Evolutionary conservation across 2,329 filamentous ascomycete species (phyloP).

Genomic region (Fusarium stilboides): DNA sequence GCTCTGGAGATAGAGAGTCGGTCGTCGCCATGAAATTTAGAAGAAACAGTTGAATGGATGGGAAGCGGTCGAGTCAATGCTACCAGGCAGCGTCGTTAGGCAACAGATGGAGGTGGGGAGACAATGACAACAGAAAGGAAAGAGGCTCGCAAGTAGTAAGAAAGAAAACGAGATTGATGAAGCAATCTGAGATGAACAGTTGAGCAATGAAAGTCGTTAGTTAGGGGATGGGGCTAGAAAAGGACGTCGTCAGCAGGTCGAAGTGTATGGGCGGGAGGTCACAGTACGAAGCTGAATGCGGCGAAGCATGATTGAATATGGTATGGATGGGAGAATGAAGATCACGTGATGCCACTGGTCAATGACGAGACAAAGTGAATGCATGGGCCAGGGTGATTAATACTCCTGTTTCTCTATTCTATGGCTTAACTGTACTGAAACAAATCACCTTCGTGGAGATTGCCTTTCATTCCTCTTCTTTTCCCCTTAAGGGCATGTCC

Average conservation of each 20-base stretch:
- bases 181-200: slow-evolving; percentile 25
- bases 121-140: slow-evolving; percentile 30
- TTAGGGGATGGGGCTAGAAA: slow-evolving; percentile 40
- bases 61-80: slow-evolving; percentile 27
- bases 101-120: slow-evolving; percentile 38
- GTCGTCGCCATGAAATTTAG: slow-evolving; percentile 49
- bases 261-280: slow-evolving; percentile 32
- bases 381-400: neutral
- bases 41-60: slow-evolving; percentile 12
- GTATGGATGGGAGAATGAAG: slow-evolving; percentile 14
- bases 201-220: slow-evolving; percentile 36
- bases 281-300: slow-evolving; percentile 36
- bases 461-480: neutral
- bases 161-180: slow-evolving; percentile 13
- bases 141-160: slow-evolving; percentile 16
- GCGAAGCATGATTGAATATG: slow-evolving; percentile 42
- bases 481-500: neutral
- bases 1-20: slow-evolving; percentile 46
- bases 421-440: neutral
- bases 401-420: neutral
- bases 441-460: neutral
- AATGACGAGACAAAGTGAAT: slow-evolving; percentile 16
- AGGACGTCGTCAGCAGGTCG: slow-evolving; percentile 39
- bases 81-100: slow-evolving; percentile 40
- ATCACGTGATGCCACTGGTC: slow-evolving; percentile 38